Conservation (phyloP, 2,329 filamentous ascomycete species). For the Sporothrix mexicana region DNA sequence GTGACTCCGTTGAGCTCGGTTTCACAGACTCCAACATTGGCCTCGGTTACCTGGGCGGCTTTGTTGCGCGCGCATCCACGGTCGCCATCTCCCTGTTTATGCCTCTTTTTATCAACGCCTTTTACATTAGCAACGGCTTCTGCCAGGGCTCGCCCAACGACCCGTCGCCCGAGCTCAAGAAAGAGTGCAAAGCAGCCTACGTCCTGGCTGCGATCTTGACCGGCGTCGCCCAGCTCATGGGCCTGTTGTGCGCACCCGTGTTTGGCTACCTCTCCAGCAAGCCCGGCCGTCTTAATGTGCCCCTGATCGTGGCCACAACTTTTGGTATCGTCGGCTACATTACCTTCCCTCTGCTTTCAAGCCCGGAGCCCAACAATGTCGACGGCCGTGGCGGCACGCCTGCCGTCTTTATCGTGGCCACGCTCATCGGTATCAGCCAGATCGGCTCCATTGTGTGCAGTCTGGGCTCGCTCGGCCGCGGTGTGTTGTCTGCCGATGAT, state of each 20-base stretch:
- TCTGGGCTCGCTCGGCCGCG: constrained; percentile 82
- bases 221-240: constrained; percentile 85
- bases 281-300: constrained; percentile 62
- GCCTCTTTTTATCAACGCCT: constrained; percentile 89
- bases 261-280: constrained; percentile 84
- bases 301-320: constrained; percentile 72
- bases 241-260: constrained; percentile 80
- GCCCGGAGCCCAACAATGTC: constrained; percentile 72
- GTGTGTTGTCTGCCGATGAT: constrained; percentile 65
- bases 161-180: constrained; percentile 75
- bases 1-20: constrained; percentile 70
- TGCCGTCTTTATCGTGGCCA: constrained; percentile 75
- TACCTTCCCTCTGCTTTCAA: constrained; percentile 75
- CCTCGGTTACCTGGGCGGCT: constrained; percentile 89
- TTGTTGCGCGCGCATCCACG: constrained; percentile 91
- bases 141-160: constrained; percentile 72
- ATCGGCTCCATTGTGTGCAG: constrained; percentile 97
- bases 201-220: constrained; percentile 85
- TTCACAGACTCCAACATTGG: constrained; percentile 78
- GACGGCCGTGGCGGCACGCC: constrained; percentile 70
- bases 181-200: constrained; percentile 85
- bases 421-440: constrained; percentile 86
- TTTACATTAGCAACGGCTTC: constrained; percentile 80
- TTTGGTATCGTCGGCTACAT: constrained; percentile 80
- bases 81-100: constrained; percentile 96